Conservation (phyloP, 805 yeast genomes). For the Sungouiella blattae region DNA sequence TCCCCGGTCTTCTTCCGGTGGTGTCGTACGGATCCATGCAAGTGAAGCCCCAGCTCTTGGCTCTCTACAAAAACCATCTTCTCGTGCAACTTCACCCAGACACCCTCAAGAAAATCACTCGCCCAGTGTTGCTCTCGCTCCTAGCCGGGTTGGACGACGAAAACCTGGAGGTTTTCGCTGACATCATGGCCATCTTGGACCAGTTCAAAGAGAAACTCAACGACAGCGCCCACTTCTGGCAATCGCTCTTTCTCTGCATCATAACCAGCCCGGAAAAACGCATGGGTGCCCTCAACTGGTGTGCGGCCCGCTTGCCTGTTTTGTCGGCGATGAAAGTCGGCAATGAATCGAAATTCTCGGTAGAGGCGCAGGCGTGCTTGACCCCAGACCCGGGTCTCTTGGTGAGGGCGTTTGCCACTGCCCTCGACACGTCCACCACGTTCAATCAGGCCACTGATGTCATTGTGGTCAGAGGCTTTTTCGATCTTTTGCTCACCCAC, state of each 20-base stretch:
- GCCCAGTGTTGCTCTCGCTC: conserved; percentile 69
- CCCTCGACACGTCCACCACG: conserved; percentile 45
- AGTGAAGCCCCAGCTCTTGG: conserved; percentile 74
- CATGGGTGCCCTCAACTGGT: conserved; percentile 80
- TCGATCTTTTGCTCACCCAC: conserved; percentile 71
- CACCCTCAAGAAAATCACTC: conserved; percentile 50
- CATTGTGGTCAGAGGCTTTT: conserved; percentile 77
- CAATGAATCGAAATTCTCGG: conserved; percentile 20
- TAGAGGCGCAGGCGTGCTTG: conserved; percentile 59
- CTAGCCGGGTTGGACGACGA: conserved; percentile 93
- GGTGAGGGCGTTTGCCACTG: conserved; percentile 67
- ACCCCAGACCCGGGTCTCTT: conserved; percentile 78
- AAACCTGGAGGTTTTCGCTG: conserved; percentile 73
- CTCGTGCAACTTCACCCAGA: conserved; percentile 31
- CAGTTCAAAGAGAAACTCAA: conserved; percentile 51
- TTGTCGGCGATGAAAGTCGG: conserved; percentile 40
- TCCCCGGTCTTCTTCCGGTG: conserved; percentile 88
- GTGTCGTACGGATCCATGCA: conserved; percentile 86
- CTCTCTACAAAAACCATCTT: conserved; percentile 54
- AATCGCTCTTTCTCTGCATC: conserved; percentile 67
- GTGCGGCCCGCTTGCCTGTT: conserved; percentile 60
- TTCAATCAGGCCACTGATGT: conserved; percentile 48
- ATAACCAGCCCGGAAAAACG: conserved; percentile 77
- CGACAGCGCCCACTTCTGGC: conserved; percentile 85
- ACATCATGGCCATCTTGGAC: conserved; percentile 59